Base-by-base conservation (phyloP, 495 filamentous ascomycete species). In the Penicillium bialowiezense region DNA sequence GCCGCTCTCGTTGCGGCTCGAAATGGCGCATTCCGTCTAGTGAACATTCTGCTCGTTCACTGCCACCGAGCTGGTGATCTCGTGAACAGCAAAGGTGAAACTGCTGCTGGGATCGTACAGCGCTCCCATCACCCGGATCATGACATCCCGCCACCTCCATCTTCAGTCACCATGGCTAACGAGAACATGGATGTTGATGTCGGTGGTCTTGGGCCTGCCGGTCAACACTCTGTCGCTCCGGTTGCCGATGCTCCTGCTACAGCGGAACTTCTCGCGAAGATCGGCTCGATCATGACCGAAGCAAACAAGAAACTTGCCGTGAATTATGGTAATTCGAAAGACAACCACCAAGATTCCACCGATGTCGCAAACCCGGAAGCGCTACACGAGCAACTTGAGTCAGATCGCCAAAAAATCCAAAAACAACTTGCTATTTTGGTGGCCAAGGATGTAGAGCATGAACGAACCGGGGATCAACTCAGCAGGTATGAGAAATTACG, bases 1-100 rank as follows among this genome's bases (percentile, higher is more conserved):
- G 90, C 95, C 0, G 76, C 91, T 44, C 87, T 93, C 44, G 84
- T 97, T 21, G 91, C 90, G 7, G 89, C 91, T 15, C 85, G 88
- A 48, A 80, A 86, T 39, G 72, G 71, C 14, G 70, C 68, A 17
- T 73, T 75, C 46, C 71, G 68, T n/a, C 37, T 77, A 8, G 71
- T 73, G 7, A 63, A 69, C 28, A 54, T 75, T 41, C 63, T 77
- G 41, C 58, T 75, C 17, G 51, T 60, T 28, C 64, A 85, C 79
- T 56, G 90, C 82, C 33, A 79, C 77, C 50, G 96, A 83, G 70
- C 83, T 9, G 85, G 87, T 3, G 85, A 96, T 54, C 84, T 97
- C 20, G 75, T 80, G 9, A 97, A 98, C 62, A 70, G 81, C 45
- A 77, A 86, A 37, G 87, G 90, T 18, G 76, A 91, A 48, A 87